Percentiles rank a stretch among this genome's conserved stretches.
phyloP scores from a whole-genome alignment of 2,329 filamentous ascomycete species.

The Cordyceps cateniannulata region DNA sequence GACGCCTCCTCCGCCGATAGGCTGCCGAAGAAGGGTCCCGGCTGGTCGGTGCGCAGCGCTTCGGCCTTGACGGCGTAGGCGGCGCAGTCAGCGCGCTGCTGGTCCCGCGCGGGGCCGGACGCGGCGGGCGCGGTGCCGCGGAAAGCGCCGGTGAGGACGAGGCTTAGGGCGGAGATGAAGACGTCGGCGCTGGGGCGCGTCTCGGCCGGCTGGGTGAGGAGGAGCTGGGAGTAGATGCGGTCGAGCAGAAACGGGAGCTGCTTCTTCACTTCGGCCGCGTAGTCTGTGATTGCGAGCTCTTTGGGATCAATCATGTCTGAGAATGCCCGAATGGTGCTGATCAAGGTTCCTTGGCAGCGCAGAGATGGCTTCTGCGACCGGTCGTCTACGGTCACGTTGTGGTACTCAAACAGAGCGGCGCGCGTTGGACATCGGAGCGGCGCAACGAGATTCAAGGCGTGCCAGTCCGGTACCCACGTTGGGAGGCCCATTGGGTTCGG shows the following conservation, averaged over 20 bases:
- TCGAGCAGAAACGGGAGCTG: conserved; percentile 6
- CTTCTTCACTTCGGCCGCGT: background rate
- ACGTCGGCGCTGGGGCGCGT: background rate
- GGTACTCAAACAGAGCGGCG: background rate
- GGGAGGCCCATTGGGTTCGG: conserved; percentile 5
- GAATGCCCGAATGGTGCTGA: background rate
- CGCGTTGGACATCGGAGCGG: conserved; percentile 5
- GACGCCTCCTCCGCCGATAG: background rate
- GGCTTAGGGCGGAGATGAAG: conserved; percentile 6
- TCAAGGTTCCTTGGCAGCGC: background rate
- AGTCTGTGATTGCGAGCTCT: conserved; percentile 7
- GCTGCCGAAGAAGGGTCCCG: background rate
- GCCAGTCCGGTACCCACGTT: conserved; percentile 13
- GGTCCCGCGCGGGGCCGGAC: background rate
- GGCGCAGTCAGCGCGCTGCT: conserved; percentile 3
- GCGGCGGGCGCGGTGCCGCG: background rate
- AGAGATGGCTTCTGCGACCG: background rate
- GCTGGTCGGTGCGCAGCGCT: background rate
- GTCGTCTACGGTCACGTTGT: background rate
- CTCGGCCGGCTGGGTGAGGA: background rate
- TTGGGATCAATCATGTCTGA: conserved; percentile 8
- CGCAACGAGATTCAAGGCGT: conserved; percentile 10
- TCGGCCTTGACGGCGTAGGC: conserved; percentile 8
- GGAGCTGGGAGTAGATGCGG: conserved; percentile 1
- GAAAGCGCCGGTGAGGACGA: conserved; percentile 4